Conservation (phyloP, 257 asterid species). For the Craterostigma plantagineum region DNA sequence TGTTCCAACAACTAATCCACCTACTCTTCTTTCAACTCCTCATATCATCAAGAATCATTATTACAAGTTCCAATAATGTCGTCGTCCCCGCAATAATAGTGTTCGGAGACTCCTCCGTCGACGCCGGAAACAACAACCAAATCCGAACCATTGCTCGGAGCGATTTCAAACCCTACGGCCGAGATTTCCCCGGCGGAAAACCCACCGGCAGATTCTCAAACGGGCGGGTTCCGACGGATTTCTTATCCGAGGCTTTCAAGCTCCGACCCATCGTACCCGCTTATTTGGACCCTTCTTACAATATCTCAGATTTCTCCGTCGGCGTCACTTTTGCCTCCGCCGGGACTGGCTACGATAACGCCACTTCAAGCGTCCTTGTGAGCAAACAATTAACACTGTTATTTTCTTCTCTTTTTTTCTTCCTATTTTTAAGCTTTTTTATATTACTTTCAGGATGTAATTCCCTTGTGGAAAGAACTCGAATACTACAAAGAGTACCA, state of each 20-base stretch:
- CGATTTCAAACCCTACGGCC: slow-evolving; percentile 69
- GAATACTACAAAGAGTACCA: slow-evolving; percentile 68
- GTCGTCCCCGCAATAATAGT: slow-evolving; percentile 64
- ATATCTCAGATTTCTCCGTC: slow-evolving; percentile 44
- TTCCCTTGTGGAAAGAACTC: slow-evolving; percentile 64
- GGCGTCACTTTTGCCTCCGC: slow-evolving; percentile 96
- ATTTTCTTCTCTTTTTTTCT: background rate
- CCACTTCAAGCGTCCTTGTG: slow-evolving; percentile 66
- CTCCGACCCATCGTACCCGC: slow-evolving; percentile 56
- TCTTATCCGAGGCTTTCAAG: slow-evolving; percentile 59
- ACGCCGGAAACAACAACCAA: slow-evolving; percentile 74
- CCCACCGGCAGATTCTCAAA: slow-evolving; percentile 79
- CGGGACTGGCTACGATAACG: slow-evolving; percentile 74
- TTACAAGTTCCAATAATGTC: no score
- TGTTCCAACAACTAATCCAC: no score
- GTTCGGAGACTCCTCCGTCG: slow-evolving; percentile 87
- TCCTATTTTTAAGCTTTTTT: background rate
- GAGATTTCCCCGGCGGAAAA: slow-evolving; percentile 45
- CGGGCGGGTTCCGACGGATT: slow-evolving; percentile 60
- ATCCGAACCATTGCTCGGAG: slow-evolving; percentile 51
- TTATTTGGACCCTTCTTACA: slow-evolving; percentile 61
- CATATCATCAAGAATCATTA: no score
- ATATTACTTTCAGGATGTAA: slow-evolving; percentile 47
- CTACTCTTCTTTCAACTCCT: no score
- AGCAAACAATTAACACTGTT: slow-evolving; percentile 7